A percentile compares a stretch with the other conserved stretches of the same genome.
Evolutionary conservation across 2,329 filamentous ascomycete species (phyloP).

Genomic region (Aschersonia sp.): DNA sequence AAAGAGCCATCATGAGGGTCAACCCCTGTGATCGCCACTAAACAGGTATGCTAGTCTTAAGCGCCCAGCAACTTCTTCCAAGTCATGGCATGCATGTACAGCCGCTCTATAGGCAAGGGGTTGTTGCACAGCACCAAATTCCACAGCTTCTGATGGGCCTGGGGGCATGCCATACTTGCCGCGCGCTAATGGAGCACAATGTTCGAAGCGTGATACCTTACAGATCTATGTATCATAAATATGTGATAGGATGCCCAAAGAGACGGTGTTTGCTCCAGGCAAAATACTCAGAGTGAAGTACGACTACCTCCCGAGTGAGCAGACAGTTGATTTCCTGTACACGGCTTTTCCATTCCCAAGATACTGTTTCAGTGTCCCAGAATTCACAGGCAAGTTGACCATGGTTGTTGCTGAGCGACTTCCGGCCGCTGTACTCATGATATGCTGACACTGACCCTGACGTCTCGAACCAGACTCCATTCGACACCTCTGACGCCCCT

Average conservation of each 20-base stretch:
- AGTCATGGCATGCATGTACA: no score
- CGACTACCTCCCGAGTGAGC: background rate
- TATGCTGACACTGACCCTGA: background rate
- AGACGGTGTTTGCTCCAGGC: background rate
- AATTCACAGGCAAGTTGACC: background rate
- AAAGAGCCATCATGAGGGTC: background rate
- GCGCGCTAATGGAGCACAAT: background rate
- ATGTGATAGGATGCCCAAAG: background rate
- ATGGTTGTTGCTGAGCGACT: background rate
- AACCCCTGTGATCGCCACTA: background rate
- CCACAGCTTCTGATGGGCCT: no score
- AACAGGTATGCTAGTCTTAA: background rate
- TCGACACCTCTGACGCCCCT: background rate
- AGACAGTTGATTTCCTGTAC: background rate
- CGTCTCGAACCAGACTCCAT: background rate
- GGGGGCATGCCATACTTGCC: background rate
- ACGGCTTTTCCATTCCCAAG: background rate
- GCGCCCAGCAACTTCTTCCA: no score
- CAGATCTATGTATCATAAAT: background rate
- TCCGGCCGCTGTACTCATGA: background rate
- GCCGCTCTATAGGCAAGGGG: no score
- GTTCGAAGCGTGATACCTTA: background rate
- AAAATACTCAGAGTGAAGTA: background rate
- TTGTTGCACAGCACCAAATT: no score
- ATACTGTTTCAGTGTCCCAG: background rate